phyloP scores from a whole-genome alignment of 768 basidiomycete species.

The Terana coerulea region DNA sequence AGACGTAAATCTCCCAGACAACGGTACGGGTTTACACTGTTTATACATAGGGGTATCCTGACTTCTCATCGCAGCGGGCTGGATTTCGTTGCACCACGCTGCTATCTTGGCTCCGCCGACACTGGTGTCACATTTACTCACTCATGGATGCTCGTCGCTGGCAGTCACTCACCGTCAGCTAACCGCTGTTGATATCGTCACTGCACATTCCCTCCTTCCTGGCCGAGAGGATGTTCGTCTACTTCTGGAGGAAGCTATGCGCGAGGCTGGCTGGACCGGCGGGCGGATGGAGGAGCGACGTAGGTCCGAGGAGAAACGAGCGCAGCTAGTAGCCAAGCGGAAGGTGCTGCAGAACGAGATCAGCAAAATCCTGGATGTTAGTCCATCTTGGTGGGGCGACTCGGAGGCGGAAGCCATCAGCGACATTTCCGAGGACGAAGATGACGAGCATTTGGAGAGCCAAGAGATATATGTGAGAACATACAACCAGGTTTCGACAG shows the following conservation, averaged over 20 bases:
- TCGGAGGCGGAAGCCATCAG: conserved; percentile 31
- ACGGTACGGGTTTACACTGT: conserved; percentile 41
- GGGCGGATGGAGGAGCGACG: conserved; percentile 72
- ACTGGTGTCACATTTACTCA: conserved; percentile 87
- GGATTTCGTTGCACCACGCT: conserved; percentile 94
- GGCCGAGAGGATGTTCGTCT: conserved; percentile 83
- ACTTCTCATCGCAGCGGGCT: conserved; percentile 59
- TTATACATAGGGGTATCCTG: not conserved
- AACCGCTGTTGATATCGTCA: conserved; percentile 86
- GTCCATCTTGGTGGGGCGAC: conserved; percentile 62
- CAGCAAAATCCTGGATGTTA: conserved; percentile 51
- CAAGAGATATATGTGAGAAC: conserved; percentile 18
- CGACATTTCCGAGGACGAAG: conserved; percentile 42
- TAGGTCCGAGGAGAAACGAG: conserved; percentile 51
- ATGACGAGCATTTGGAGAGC: conserved; percentile 37
- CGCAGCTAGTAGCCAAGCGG: conserved; percentile 49
- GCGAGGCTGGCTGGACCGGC: conserved; percentile 77
- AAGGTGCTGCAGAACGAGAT: conserved; percentile 57
- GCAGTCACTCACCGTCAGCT: conserved; percentile 73
- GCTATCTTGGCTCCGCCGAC: conserved; percentile 87
- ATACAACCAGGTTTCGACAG: too few species aligned
- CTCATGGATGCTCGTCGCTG: conserved; percentile 85
- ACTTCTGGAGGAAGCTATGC: conserved; percentile 88
- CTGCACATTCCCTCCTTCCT: conserved; percentile 75
- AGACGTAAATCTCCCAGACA: conserved; percentile 55